Evolutionary conservation across 306 rosid species (phyloP).

Genomic region (Aeschynomene evenia): DNA sequence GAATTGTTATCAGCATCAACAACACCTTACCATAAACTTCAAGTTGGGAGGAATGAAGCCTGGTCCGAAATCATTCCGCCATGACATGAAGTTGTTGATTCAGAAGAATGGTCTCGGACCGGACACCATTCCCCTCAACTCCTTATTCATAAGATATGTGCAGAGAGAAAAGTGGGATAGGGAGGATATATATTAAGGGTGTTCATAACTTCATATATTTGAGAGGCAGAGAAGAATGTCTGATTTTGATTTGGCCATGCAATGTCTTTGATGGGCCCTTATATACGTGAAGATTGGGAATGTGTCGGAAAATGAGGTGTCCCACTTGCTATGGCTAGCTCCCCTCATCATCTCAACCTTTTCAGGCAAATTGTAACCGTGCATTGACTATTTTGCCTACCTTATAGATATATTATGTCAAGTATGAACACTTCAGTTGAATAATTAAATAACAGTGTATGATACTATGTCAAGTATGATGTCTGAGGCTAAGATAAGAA

Average conservation of each 20-base stretch:
- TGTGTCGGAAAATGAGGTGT: conserved; percentile 26
- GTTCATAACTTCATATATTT: too few species aligned
- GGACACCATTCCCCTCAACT: conserved; percentile 79
- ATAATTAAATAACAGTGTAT: too few species aligned
- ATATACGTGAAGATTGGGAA: conserved; percentile 51
- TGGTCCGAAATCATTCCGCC: conserved; percentile 75
- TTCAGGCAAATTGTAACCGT: conserved; percentile 25
- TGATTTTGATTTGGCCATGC: conserved; percentile 57
- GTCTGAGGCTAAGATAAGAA: too few species aligned
- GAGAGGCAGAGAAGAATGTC: conserved; percentile 28
- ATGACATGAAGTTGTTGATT: not conserved
- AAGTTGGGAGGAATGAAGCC: conserved; percentile 84
- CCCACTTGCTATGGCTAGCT: conserved; percentile 41
- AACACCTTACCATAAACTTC: not conserved
- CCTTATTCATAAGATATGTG: not conserved
- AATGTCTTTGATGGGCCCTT: conserved; percentile 49
- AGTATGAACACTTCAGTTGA: too few species aligned
- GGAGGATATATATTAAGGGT: conserved; percentile 7
- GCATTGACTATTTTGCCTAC: conserved; percentile 1
- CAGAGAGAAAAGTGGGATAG: conserved; percentile 9
- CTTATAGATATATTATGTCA: too few species aligned
- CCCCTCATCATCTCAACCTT: conserved; percentile 31
- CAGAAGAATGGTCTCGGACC: conserved; percentile 64
- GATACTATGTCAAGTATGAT: too few species aligned
- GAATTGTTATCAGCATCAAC: not conserved